A percentile compares a stretch with the other conserved stretches of the same genome.
phyloP scores from a whole-genome alignment of 2,329 filamentous ascomycete genomes.

The Arthrobotrys sinensis region DNA sequence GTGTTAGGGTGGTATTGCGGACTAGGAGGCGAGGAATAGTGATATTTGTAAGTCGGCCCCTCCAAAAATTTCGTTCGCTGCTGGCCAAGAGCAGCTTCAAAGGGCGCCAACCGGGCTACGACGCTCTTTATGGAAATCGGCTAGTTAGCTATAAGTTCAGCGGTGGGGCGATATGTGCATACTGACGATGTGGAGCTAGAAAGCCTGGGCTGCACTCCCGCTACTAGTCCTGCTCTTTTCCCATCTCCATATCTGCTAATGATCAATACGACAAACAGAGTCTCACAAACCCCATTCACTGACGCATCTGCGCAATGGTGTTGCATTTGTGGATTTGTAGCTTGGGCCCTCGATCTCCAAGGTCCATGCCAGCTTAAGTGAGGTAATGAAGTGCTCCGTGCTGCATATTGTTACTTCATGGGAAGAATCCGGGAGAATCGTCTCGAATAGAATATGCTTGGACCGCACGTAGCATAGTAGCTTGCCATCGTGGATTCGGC shows the following conservation, averaged over 20 bases:
- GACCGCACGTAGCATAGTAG: not conserved
- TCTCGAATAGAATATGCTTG: not conserved
- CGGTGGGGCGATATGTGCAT: not conserved
- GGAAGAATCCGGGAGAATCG: not conserved
- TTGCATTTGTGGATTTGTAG: conserved; percentile 3
- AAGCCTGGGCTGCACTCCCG: not conserved
- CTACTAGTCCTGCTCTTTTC: not conserved
- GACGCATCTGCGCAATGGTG: not conserved
- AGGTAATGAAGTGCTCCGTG: not conserved
- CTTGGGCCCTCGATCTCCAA: conserved; percentile 6
- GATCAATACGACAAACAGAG: conserved; percentile 1
- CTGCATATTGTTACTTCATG: conserved; percentile 2
- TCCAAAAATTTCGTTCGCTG: not conserved
- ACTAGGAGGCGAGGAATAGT: not conserved
- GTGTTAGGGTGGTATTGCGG: not conserved
- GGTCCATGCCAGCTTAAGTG: not conserved
- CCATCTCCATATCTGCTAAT: not conserved
- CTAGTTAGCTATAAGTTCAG: not conserved
- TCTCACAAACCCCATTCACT: conserved; percentile 8
- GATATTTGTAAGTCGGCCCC: not conserved
- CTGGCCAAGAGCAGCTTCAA: not conserved
- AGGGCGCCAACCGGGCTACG: not conserved
- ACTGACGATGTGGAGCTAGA: not conserved
- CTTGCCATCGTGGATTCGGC: not conserved
- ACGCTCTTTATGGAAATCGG: conserved; percentile 3